These are phyloP conservation scores for Naumovozyma castellii DNA, from an alignment of 805 yeast species.

Conservation along the genomic window DNA sequence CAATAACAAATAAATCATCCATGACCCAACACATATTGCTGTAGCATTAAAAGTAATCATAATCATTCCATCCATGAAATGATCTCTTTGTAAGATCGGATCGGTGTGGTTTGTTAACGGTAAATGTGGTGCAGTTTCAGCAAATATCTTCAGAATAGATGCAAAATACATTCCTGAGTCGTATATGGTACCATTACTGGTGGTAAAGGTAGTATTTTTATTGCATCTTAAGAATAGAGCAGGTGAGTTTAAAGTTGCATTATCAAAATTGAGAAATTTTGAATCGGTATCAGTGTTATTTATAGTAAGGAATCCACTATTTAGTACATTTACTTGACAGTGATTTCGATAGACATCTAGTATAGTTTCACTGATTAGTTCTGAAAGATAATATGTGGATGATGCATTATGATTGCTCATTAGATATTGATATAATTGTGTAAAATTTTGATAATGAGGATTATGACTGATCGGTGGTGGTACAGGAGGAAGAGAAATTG, in stretches of 20 bases:
- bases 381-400: slow-evolving; percentile 5
- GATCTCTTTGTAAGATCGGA: slow-evolving; percentile 22
- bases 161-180: too few species aligned
- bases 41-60: slow-evolving; percentile 43
- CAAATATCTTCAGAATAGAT: too few species aligned
- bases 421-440: not conserved
- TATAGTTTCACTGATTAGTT: slow-evolving; percentile 5
- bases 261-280: not conserved
- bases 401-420: not conserved
- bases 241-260: slow-evolving; percentile 14
- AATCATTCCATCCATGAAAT: slow-evolving; percentile 32
- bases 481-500: not conserved
- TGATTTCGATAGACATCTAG: slow-evolving; percentile 6
- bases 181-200: not conserved
- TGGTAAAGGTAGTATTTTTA: not conserved
- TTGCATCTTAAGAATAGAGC: slow-evolving; percentile 13
- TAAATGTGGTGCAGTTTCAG: not conserved
- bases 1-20: slow-evolving; percentile 60
- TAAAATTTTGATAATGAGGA: not conserved
- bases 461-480: not conserved
- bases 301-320: slow-evolving; percentile 12
- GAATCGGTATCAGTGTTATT: not conserved
- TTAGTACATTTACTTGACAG: slow-evolving; percentile 11
- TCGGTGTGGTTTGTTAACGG: not conserved
- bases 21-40: slow-evolving; percentile 49